A percentile compares a stretch with the other conserved stretches of the same genome.
Evolutionary conservation across 2,329 filamentous ascomycete genomes (phyloP).

Genomic region (Elsinoe batatas): DNA sequence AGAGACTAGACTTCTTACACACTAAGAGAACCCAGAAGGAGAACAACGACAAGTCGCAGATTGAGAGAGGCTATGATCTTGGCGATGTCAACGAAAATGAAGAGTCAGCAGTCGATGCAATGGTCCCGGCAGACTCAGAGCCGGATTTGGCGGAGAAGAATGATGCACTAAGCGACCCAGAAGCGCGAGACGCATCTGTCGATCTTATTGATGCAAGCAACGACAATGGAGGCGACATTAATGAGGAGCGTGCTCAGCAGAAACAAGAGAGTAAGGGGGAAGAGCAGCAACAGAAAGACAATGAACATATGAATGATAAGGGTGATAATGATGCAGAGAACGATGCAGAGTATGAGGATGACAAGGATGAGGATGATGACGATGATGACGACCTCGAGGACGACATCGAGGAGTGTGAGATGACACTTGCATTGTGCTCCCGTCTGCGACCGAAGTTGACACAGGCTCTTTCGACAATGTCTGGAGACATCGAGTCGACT

Average conservation of each 20-base stretch:
- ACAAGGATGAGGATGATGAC: neutral
- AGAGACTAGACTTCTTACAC: neutral
- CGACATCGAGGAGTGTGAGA: neutral
- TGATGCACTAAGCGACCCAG: too few relatives aligned
- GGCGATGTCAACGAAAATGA: neutral
- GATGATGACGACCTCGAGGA: neutral
- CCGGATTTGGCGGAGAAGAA: too few relatives aligned
- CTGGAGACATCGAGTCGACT: neutral
- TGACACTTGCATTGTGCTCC: neutral
- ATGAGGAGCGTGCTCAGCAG: too few relatives aligned
- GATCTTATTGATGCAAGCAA: too few relatives aligned
- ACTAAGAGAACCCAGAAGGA: neutral
- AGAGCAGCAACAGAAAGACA: neutral
- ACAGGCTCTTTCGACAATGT: neutral
- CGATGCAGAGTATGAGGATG: neutral
- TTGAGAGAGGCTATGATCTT: neutral
- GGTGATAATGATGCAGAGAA: too few relatives aligned
- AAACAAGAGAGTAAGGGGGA: neutral
- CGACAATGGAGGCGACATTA: too few relatives aligned
- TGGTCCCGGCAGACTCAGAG: too few relatives aligned
- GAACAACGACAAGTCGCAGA: neutral
- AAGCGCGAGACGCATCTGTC: too few relatives aligned
- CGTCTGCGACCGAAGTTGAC: neutral
- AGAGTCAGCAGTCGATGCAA: neutral
- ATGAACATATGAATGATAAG: neutral